Evolutionary conservation across 164 flowering plant species (phyloP), one percentile per base, ranked within the genome.

Genomic region (Vitis amurensis): DNA sequence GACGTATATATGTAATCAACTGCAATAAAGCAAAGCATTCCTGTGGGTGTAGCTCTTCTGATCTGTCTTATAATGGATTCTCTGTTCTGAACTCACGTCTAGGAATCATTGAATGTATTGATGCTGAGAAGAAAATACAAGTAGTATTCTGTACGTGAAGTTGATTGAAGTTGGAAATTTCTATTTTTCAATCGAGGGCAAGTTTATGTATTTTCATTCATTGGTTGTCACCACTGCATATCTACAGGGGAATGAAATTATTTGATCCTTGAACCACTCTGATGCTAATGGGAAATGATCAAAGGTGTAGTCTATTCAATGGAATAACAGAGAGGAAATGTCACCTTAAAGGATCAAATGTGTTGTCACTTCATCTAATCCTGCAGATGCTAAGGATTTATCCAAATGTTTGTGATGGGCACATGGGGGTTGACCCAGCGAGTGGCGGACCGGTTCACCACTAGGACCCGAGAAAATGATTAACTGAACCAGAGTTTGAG

Each of bases 301-400:
- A 68, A 69, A 64, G 61, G 58, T 64, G 59, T 9, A 13, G 69
- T 69, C 73, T 50, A 50, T 37, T 74, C 69, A 49, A 70, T 50
- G 66, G 66, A 51, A 63, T 15, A 16, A 64, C 52, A 29, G 29
- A 61, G 2, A 44, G 68, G 60, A 62, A 61, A 11, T 66, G 74
- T 61, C 61, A 37, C 50, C 48, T 27, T 48, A 31, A 55, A 57
- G 37, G 49, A 49, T 68, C 50, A 50, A 55, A 73, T 29, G 71
- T 68, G 63, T 52, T 50, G 74, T 60, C 68, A 12, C 37, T 16
- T 30, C 27, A 64, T 50, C 67, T 23, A 50, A 50, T 64, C 51
- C 56, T 50, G 27, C 17, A 50, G 13, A 64, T 11, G 15, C 2
- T 16, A 10, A 10, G 10, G 3, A 61, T 13, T 31, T 19, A 19